Conservation (phyloP, 208 protist species). For the Crithidia mellificae region DNA sequence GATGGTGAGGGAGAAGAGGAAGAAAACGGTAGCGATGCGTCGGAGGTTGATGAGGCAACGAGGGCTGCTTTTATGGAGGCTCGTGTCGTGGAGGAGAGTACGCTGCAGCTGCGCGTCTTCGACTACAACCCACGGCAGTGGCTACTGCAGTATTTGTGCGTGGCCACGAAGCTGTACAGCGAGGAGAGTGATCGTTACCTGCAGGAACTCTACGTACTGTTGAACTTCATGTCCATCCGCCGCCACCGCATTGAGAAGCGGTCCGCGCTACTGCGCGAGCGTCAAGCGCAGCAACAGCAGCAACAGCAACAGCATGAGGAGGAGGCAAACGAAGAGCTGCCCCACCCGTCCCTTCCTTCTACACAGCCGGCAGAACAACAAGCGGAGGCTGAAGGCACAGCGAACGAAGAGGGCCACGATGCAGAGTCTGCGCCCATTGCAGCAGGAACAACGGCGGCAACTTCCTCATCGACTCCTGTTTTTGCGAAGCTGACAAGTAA, state of each 20-base stretch:
- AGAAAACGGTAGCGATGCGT: background rate
- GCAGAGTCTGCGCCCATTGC: no score
- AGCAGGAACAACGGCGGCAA: no score
- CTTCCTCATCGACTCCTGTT: no score
- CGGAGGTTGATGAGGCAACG: background rate
- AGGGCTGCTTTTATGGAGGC: background rate
- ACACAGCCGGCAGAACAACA: background rate
- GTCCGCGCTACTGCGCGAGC: conserved; percentile 6
- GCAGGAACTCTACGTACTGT: background rate
- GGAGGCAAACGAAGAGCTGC: no score
- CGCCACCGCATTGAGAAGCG: conserved; percentile 8
- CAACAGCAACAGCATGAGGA: background rate
- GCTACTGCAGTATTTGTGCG: conserved; percentile 5
- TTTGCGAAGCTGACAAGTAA: no score
- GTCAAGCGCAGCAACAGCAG: background rate
- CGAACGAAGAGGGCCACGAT: no score
- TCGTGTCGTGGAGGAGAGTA: background rate
- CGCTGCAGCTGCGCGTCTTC: conserved; percentile 14
- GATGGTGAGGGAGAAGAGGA: background rate
- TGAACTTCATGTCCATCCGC: conserved; percentile 8
- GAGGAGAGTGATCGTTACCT: conserved; percentile 1
- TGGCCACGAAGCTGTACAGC: background rate
- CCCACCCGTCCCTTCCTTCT: no score
- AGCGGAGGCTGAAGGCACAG: background rate
- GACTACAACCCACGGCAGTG: conserved; percentile 14